These are phyloP conservation scores for Penicillium decumbens DNA, from an alignment of 2,329 filamentous ascomycete species.

Conservation along the genomic window DNA sequence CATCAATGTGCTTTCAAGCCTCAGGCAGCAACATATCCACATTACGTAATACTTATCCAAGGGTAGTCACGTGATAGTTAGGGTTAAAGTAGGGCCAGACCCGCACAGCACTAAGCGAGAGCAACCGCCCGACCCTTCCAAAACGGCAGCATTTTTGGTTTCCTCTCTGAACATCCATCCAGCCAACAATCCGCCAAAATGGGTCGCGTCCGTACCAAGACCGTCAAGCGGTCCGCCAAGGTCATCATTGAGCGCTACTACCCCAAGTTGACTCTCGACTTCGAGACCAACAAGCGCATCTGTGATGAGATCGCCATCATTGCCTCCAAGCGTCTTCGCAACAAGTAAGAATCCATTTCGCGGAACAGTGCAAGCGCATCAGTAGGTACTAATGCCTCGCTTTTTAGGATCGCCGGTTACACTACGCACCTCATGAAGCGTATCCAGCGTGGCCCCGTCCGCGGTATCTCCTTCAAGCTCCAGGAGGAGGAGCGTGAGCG, in stretches of 20 bases:
- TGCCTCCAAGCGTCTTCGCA: conserved; percentile 96
- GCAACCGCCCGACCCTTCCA: conserved; percentile 14
- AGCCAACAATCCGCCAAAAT: conserved; percentile 43
- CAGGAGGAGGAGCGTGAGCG: conserved; percentile 99
- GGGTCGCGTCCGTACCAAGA: conserved; percentile 53
- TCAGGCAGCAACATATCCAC: not conserved
- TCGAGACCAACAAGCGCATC: conserved; percentile 99
- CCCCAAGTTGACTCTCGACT: conserved; percentile 96
- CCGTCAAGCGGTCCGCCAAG: conserved; percentile 87
- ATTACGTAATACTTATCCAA: not conserved
- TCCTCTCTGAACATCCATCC: conserved; percentile 29
- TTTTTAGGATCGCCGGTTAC: conserved; percentile 70
- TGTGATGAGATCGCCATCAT: conserved; percentile 99
- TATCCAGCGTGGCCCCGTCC: conserved; percentile 98
- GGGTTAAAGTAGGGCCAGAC: conserved; percentile 20
- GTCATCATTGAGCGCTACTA: conserved; percentile 99
- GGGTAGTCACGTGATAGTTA: conserved; percentile 1
- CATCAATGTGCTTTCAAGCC: not conserved
- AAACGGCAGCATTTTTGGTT: conserved; percentile 9
- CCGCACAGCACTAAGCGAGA: conserved; percentile 28
- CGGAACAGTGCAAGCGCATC: too few species aligned
- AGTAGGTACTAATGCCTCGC: too few species aligned
- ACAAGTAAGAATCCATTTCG: conserved; percentile 58
- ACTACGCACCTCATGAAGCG: conserved; percentile 99
- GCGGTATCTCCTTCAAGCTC: conserved; percentile 99